Base-by-base conservation (phyloP, 257 asterid genomes). In the Lycium barbarum region DNA sequence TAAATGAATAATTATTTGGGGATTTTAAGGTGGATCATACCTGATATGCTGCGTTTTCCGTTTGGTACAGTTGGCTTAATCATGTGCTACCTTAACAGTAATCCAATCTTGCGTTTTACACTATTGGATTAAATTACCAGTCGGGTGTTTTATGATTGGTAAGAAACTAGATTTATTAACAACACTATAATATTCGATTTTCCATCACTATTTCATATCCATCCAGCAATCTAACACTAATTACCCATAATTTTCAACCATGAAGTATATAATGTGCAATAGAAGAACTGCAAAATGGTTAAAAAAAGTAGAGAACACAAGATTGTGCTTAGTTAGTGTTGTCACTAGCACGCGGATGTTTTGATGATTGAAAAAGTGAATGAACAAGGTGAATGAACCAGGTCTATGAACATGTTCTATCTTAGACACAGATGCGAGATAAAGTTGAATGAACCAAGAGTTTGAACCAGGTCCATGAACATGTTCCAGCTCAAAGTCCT, bases 1-100 rank as follows among this genome's bases (percentile, higher is more conserved):
- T 53, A 20, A 33, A 66, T 82, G 45, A 51, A 13, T 51, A 26
- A 53, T 4, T 76, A 51, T 3, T 51, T 49, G 26, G 47, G 82
- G 26, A 53, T 51, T 53, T 26, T 51, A 15, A 26, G 5, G 65
- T 53, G 49, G 40, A 49, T 51, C 65, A 53, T 63, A 53, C 63
- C 63, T 53, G 4, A 76, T 51, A 26, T 14, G 43, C 4, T 53
- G 47, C 7, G 63, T 53, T 49, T 12, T 7, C 81, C 7, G 7
- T 54, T 76, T 53, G 82, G 62, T 51, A 76, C 82, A 53, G 47
- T 76, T 26, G 62, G 49, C 65, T 76, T 76, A 76, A 53, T 76
- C 14, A 51, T 26, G 47, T 0, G 40, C 47, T 51, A 26, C 82
- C 22, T 51, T 14, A 53, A 26, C 63, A 9, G 61, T 49, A 74